These are phyloP conservation scores for Cyclotella sp. DNA, from an alignment of 108 stramenopile genomes.

Conservation along the genomic window DNA sequence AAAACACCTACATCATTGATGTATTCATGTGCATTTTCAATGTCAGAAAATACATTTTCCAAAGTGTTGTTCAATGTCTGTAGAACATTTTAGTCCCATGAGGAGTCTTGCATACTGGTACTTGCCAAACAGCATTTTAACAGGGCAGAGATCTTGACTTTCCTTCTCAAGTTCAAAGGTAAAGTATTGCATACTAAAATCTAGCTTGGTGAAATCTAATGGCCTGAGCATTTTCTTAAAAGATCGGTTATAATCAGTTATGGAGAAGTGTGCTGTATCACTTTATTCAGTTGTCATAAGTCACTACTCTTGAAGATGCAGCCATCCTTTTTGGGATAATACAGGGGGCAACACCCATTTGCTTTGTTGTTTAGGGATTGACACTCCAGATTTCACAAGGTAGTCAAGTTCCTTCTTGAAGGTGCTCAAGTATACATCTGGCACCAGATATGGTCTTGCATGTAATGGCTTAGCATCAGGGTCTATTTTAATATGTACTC, in stretches of 20 bases:
- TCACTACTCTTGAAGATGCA: background rate
- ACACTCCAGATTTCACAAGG: slow-evolving; percentile 28
- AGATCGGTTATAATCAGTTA: slow-evolving; percentile 48
- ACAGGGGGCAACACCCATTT: slow-evolving; percentile 34
- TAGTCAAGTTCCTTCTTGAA: slow-evolving; percentile 40
- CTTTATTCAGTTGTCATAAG: background rate
- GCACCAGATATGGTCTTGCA: slow-evolving; percentile 37
- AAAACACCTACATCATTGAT: too few relatives aligned
- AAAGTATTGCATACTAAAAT: too few relatives aligned
- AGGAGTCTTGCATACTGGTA: slow-evolving; percentile 14
- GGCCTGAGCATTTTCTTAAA: slow-evolving; percentile 13
- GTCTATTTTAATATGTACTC: too few relatives aligned
- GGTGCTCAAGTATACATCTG: slow-evolving; percentile 18
- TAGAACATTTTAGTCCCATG: too few relatives aligned
- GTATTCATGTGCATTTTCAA: too few relatives aligned
- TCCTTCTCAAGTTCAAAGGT: too few relatives aligned
- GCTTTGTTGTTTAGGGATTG: background rate
- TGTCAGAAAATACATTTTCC: slow-evolving; percentile 45
- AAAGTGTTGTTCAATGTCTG: slow-evolving; percentile 39
- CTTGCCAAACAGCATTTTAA: slow-evolving; percentile 54
- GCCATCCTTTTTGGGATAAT: too few relatives aligned
- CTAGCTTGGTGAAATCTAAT: slow-evolving; percentile 37
- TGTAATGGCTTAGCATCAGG: slow-evolving; percentile 37
- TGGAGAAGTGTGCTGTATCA: slow-evolving; percentile 3
- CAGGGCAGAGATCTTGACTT: slow-evolving; percentile 13